phyloP scores from a whole-genome alignment of 768 basidiomycete genomes.

The Paxillus ammoniavirescens region DNA sequence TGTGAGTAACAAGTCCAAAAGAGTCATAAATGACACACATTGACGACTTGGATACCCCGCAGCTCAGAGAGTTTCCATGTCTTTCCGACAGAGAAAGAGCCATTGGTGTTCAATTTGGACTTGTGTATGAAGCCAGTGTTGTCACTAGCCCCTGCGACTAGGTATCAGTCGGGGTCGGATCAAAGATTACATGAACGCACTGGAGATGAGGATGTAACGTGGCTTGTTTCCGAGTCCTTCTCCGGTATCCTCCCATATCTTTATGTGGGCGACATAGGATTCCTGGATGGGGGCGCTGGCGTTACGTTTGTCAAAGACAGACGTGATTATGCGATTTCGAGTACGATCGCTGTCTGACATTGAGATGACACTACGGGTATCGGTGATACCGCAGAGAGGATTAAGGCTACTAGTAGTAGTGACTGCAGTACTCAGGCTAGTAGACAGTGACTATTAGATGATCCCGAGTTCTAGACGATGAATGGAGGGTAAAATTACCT shows the following conservation, averaged over 20 bases:
- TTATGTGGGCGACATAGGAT: constrained; percentile 82
- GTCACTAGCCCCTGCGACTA: constrained; percentile 51
- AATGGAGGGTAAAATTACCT: too few species aligned
- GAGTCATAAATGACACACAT: constrained; percentile 47
- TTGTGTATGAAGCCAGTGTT: constrained; percentile 85
- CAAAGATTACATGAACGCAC: constrained; percentile 49
- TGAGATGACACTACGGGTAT: neutral
- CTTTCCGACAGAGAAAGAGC: constrained; percentile 95
- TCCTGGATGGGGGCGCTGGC: constrained; percentile 66
- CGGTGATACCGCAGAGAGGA: too few species aligned
- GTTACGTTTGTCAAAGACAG: constrained; percentile 77
- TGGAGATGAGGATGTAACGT: constrained; percentile 86
- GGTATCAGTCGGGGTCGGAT: neutral
- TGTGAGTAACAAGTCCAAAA: constrained; percentile 19
- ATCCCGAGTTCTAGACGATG: too few species aligned
- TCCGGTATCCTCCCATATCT: constrained; percentile 88
- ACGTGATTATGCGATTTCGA: constrained; percentile 71
- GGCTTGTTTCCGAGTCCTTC: constrained; percentile 78
- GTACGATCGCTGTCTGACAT: constrained; percentile 50
- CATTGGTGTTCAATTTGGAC: constrained; percentile 93
- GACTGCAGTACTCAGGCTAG: too few species aligned
- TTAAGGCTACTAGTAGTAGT: too few species aligned
- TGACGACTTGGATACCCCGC: constrained; percentile 70
- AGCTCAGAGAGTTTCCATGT: constrained; percentile 89
- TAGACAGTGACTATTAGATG: too few species aligned